Conservation (phyloP, 345 rosid genomes). For the Salix udensis region DNA sequence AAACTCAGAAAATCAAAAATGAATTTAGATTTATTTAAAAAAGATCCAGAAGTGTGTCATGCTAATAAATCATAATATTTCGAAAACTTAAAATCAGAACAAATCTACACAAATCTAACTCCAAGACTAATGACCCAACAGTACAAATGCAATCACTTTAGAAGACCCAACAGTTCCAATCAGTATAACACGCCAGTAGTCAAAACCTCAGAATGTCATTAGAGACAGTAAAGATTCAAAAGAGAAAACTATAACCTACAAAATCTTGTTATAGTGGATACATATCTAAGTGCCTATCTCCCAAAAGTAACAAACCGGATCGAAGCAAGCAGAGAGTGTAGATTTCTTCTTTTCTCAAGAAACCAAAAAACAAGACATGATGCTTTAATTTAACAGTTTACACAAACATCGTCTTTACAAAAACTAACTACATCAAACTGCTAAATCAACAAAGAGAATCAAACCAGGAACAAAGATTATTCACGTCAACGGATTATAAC, state of each 20-base stretch:
- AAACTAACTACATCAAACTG: not conserved
- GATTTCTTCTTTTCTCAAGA: not conserved
- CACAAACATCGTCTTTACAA: not conserved
- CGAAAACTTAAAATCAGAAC: not conserved
- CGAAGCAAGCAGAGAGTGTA: not conserved
- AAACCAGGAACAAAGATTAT: constrained; percentile 5
- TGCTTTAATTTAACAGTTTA: not conserved
- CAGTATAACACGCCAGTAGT: not conserved
- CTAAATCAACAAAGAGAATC: not conserved
- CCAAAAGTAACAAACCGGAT: constrained; percentile 5
- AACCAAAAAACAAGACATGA: not conserved
- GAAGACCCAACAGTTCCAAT: constrained; percentile 9
- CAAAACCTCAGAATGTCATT: not conserved
- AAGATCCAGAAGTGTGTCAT: not conserved
- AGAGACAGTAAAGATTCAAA: constrained; percentile 7
- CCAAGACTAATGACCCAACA: not conserved
- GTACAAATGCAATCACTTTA: constrained; percentile 2
- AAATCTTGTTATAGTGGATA: constrained; percentile 14
- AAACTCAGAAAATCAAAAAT: not conserved
- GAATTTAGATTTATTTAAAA: not conserved
- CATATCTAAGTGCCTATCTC: constrained; percentile 14
- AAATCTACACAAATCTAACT: not conserved
- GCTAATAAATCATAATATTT: constrained; percentile 3
- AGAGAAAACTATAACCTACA: not conserved
- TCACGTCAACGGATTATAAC: not conserved